Base-by-base conservation (phyloP, 768 basidiomycete species). In the Scleroderma citrinum region DNA sequence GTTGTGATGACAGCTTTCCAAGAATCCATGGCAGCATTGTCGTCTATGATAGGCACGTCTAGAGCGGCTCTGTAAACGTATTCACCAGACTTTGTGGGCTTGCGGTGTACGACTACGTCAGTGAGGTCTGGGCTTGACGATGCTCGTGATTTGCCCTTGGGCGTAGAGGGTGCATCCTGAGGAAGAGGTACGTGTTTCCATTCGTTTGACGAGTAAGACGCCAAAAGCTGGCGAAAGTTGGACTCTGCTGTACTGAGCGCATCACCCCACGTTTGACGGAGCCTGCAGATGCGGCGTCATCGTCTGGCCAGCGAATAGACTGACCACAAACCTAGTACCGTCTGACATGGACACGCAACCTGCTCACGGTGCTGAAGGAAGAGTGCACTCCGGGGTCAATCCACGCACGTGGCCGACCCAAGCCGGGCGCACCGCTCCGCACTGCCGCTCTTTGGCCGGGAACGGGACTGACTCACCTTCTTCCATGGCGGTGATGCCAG, bases 1-100 rank as follows among this genome's bases (percentile, higher is more conserved):
- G 92, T 94, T 2, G 78, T 76, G 40, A 98, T 68, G 7, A 91
- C 79, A 20, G 87, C 79, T 62, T 84, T 85, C 89, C 85, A 89
- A 37, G 86, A 72, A 46, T 90, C 88, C 50, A 93, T 70, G 14
- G 82, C 76, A 12, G 77, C 68, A 3, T 72, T 61, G 32, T 74
- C 71, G 32, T 84, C 82, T n/a, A 69, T 72, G 7, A 73, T 67
- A 7, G 83, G 77, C 8, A 94, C 76, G 59, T 97, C 93, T 42
- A 94, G 74, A 8, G 89, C 76, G 16, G 92, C 82, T 53, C 92
- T 75, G 62, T 87, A 91, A 17, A 93, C 80, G 53, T 76, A 79
- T 53, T 92, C 88, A 17, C 91, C 87, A 1, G 73, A 67, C 64
- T 85, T 87, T 50, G 67, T 76, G 4, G 76, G 66, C 60, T 81